Conservation (phyloP, 2,329 filamentous ascomycete genomes). For the Cladosporium sp. region DNA sequence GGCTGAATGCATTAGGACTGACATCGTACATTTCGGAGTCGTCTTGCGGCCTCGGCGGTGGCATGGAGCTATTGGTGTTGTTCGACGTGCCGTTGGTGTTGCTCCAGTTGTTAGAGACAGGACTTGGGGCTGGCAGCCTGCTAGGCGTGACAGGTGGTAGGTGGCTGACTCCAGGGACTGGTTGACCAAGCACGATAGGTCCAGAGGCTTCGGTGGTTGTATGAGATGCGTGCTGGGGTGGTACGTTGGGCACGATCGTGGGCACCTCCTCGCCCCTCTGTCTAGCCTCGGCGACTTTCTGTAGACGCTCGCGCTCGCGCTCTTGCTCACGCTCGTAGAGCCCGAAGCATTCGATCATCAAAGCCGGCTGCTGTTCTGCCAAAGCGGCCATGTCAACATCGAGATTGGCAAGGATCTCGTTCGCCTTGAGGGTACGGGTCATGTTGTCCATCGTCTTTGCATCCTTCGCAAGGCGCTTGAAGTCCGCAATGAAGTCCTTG, state of each 20-base stretch:
- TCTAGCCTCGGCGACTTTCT: conserved; percentile 56
- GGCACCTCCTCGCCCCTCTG: conserved; percentile 53
- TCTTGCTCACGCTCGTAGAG: conserved; percentile 71
- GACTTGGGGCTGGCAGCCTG: conserved; percentile 55
- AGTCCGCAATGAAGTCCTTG: conserved; percentile 83
- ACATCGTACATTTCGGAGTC: conserved; percentile 43
- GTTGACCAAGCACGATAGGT: conserved; percentile 57
- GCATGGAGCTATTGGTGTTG: conserved; percentile 40
- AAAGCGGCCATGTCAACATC: conserved; percentile 86
- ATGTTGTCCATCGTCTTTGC: conserved; percentile 77
- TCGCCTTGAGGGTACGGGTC: conserved; percentile 78
- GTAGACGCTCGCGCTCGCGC: conserved; percentile 49
- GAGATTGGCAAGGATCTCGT: conserved; percentile 87
- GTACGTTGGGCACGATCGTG: conserved; percentile 38
- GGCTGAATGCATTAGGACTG: conserved; percentile 27
- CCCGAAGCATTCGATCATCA: conserved; percentile 72
- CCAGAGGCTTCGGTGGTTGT: conserved; percentile 42
- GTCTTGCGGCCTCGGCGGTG: conserved; percentile 35
- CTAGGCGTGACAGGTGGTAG: conserved; percentile 43
- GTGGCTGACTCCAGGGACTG: conserved; percentile 51
- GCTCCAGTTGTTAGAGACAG: conserved; percentile 58
- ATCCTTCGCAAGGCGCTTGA: conserved; percentile 80
- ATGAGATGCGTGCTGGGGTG: conserved; percentile 36
- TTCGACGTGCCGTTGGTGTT: conserved; percentile 32
- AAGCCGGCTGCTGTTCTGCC: conserved; percentile 58